phyloP scores from a whole-genome alignment of 805 yeast species.

The Spathaspora gorwiae region DNA sequence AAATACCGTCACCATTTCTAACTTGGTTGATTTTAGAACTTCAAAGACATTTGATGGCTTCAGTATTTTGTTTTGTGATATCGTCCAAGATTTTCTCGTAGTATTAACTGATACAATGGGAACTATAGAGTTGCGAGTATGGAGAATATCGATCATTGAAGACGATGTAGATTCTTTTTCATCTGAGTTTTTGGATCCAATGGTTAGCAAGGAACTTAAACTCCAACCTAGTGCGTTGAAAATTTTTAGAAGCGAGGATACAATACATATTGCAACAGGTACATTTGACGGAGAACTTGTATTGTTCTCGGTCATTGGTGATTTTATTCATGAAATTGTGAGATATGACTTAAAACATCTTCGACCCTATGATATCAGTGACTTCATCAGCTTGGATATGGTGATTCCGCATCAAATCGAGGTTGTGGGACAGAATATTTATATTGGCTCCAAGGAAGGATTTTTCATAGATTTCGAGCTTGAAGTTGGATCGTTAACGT shows the following conservation, averaged over 20 bases:
- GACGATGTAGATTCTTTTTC: background rate
- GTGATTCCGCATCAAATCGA: constrained; percentile 20
- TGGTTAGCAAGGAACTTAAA: background rate
- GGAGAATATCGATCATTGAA: background rate
- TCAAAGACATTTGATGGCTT: constrained; percentile 4
- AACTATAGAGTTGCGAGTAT: background rate
- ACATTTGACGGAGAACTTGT: constrained; percentile 15
- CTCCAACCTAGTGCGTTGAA: constrained; percentile 13
- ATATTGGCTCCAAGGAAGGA: constrained; percentile 33
- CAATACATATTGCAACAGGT: constrained; percentile 11
- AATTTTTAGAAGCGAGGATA: constrained; percentile 1
- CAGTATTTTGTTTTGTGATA: constrained; percentile 11
- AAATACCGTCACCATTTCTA: constrained; percentile 14
- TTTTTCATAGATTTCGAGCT: constrained; percentile 15
- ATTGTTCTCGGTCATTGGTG: background rate
- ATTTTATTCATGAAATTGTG: background rate
- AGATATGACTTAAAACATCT: background rate
- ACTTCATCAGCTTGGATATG: background rate
- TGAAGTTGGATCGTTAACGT: constrained; percentile 3
- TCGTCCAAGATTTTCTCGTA: constrained; percentile 7
- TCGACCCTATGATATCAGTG: background rate
- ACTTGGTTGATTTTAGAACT: constrained; percentile 12
- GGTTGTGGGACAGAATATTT: constrained; percentile 7
- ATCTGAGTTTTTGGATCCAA: background rate
- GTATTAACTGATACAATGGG: constrained; percentile 11